Percentiles rank a stretch among this genome's conserved stretches.
These are phyloP conservation scores for Aspergillus sp. DNA, from an alignment of 2,329 filamentous ascomycete species.

Conservation along the genomic window DNA sequence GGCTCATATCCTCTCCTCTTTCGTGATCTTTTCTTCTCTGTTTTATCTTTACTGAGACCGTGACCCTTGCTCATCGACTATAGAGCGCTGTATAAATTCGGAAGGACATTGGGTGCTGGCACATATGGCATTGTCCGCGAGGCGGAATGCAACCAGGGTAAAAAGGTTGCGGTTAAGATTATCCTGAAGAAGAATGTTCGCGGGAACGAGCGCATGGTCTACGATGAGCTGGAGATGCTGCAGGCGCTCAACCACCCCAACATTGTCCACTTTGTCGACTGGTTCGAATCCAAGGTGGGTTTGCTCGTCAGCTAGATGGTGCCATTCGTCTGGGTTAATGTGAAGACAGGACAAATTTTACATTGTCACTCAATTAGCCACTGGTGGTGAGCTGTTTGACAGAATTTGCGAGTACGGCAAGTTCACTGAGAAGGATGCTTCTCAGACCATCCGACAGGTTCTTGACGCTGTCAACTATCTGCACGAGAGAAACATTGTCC, in stretches of 20 bases:
- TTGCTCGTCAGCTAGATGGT: not conserved
- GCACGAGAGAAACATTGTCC: slow-evolving; percentile 90
- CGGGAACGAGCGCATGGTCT: slow-evolving; percentile 97
- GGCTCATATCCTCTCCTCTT: slow-evolving; percentile 15
- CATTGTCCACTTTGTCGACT: slow-evolving; percentile 96
- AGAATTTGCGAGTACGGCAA: slow-evolving; percentile 96
- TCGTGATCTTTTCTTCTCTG: not conserved
- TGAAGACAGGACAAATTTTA: slow-evolving; percentile 88
- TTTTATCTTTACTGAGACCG: slow-evolving; percentile 4
- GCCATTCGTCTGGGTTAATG: slow-evolving; percentile 6
- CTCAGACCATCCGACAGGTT: slow-evolving; percentile 91
- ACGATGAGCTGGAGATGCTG: slow-evolving; percentile 92
- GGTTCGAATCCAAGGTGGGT: slow-evolving; percentile 93
- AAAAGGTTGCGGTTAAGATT: slow-evolving; percentile 95
- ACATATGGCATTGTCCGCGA: slow-evolving; percentile 98
- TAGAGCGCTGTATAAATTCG: slow-evolving; percentile 85
- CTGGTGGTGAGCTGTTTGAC: slow-evolving; percentile 94
- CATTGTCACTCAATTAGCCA: slow-evolving; percentile 94
- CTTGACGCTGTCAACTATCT: slow-evolving; percentile 91
- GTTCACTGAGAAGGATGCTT: slow-evolving; percentile 97
- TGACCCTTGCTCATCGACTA: slow-evolving; percentile 8
- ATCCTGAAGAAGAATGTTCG: slow-evolving; percentile 99
- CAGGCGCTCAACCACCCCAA: slow-evolving; percentile 87
- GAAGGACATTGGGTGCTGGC: slow-evolving; percentile 87
- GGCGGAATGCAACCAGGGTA: slow-evolving; percentile 69